phyloP scores from a whole-genome alignment of 441 rosid genomes.

The Arabidopsis hybrid region DNA sequence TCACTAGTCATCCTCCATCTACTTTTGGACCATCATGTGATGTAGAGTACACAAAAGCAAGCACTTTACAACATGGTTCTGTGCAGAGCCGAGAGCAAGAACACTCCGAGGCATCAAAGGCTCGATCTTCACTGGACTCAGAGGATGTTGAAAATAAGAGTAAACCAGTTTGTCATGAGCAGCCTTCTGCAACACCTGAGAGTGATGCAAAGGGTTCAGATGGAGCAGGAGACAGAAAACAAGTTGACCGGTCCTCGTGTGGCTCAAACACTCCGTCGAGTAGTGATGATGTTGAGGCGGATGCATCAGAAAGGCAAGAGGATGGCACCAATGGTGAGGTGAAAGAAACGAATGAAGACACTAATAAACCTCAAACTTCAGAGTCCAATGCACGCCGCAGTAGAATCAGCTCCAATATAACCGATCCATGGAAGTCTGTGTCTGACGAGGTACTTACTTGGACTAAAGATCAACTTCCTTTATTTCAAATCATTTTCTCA shows the following conservation, averaged over 20 bases:
- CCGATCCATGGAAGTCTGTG: conserved; percentile 84
- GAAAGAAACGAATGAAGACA: conserved; percentile 58
- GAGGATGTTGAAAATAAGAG: conserved; percentile 50
- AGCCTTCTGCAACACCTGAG: conserved; percentile 47
- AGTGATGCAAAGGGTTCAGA: conserved; percentile 57
- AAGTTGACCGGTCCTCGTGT: conserved; percentile 84
- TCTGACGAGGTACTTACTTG: conserved; percentile 74
- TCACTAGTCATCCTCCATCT: conserved; percentile 58
- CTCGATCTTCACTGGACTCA: conserved; percentile 61
- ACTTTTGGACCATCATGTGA: conserved; percentile 50
- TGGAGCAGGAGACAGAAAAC: conserved; percentile 65
- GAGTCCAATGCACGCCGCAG: conserved; percentile 64
- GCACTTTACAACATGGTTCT: conserved; percentile 45
- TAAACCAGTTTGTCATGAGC: conserved; percentile 50
- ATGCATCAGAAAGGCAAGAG: conserved; percentile 66
- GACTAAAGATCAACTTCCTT: not conserved
- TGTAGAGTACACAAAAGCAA: conserved; percentile 42
- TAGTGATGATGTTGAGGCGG: conserved; percentile 72
- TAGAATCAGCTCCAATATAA: conserved; percentile 53
- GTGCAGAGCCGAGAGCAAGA: conserved; percentile 51
- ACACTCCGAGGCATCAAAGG: conserved; percentile 59
- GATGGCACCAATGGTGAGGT: conserved; percentile 52
- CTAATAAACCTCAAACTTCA: conserved; percentile 42
- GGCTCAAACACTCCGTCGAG: conserved; percentile 87
- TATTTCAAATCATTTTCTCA: not conserved